Conservation (phyloP, 306 rosid species). For the Pachyrhizus erosus region DNA sequence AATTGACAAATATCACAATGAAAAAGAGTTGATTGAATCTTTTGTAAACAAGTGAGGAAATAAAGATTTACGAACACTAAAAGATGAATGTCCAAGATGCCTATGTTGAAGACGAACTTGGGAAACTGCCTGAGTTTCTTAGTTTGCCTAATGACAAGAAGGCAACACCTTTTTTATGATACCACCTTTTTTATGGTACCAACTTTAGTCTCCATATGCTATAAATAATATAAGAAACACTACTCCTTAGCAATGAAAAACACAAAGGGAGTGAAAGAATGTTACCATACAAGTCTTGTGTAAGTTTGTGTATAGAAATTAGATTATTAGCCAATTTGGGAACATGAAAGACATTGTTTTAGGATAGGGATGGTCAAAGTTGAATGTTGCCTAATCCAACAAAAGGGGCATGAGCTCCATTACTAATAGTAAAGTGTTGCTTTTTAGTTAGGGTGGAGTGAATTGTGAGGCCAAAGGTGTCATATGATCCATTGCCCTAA, state of each 20-base stretch:
- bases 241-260: background rate
- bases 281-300: background rate
- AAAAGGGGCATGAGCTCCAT: background rate
- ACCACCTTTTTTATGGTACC: background rate
- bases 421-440: background rate
- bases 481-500: background rate
- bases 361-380: background rate
- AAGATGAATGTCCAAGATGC: background rate
- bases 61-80: background rate
- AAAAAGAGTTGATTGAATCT: background rate
- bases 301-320: too few relatives aligned
- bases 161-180: background rate
- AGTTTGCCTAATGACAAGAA: background rate
- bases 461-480: background rate
- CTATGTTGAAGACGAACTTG: background rate
- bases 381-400: background rate
- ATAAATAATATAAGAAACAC: background rate
- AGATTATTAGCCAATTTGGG: background rate
- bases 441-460: background rate
- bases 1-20: background rate
- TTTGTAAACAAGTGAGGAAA: background rate
- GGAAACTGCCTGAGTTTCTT: background rate
- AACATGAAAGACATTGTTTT: background rate
- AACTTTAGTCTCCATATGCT: background rate
- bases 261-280: background rate